Evolutionary conservation across 306 rosid genomes (phyloP).

Genomic region (Dryas drummondii): DNA sequence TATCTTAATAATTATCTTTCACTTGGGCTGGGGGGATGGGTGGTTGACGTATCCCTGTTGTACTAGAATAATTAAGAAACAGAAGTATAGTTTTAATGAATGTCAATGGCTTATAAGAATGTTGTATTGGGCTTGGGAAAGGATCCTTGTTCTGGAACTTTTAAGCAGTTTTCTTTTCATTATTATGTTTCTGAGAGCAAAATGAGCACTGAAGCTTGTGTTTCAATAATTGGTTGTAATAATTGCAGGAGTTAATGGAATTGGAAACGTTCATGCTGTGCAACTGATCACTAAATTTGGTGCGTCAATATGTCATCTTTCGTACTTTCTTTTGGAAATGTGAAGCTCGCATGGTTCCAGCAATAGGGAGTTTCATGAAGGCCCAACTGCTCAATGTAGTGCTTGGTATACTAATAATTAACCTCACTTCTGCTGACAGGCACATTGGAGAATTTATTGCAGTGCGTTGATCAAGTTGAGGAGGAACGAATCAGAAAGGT

Average conservation of each 20-base stretch:
- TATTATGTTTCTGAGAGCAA: constrained; percentile 13
- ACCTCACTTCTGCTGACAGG: constrained; percentile 43
- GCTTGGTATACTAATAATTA: no score
- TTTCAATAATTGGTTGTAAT: constrained; percentile 7
- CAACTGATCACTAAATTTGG: constrained; percentile 78
- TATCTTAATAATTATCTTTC: neutral
- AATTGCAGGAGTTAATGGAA: constrained; percentile 85
- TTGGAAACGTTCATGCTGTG: constrained; percentile 86
- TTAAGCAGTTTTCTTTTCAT: neutral
- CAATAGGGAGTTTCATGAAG: neutral
- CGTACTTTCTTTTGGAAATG: neutral
- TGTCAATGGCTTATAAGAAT: neutral
- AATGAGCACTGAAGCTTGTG: neutral
- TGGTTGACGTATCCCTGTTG: neutral
- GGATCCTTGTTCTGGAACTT: neutral
- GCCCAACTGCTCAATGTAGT: neutral
- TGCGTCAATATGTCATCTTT: constrained; percentile 28
- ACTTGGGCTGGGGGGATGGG: neutral
- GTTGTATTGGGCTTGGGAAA: neutral
- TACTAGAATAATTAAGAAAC: no score
- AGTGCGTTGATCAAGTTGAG: constrained; percentile 68
- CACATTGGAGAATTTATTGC: constrained; percentile 78
- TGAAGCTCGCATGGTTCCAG: neutral
- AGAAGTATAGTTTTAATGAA: neutral
- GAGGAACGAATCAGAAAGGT: constrained; percentile 89